phyloP scores from a whole-genome alignment of 73 alveolate genomes.

The Vitrella brassicaformis region DNA sequence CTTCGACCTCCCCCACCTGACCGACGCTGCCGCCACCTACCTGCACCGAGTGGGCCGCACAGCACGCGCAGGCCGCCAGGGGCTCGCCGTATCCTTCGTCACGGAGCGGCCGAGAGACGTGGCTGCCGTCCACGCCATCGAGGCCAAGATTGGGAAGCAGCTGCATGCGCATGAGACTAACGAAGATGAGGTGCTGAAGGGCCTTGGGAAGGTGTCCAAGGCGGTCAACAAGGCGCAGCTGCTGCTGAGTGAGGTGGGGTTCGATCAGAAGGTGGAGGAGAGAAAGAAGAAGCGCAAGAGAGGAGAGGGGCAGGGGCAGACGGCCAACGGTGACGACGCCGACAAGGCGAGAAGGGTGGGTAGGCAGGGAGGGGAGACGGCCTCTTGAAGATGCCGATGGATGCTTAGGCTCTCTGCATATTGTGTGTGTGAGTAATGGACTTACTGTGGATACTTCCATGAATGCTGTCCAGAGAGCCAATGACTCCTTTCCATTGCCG shows the following conservation, averaged over 20 bases:
- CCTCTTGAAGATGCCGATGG: no score
- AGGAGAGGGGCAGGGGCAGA: no score
- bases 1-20: neutral
- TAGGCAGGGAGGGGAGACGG: no score
- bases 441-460: no score
- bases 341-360: no score
- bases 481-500: no score
- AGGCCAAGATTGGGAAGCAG: slow-evolving; percentile 47
- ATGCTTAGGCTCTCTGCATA: no score
- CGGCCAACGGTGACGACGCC: no score
- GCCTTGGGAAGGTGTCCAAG: slow-evolving; percentile 8
- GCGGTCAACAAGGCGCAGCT: slow-evolving; percentile 22
- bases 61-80: neutral
- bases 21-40: neutral
- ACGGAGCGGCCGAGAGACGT: neutral
- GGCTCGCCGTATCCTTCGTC: neutral
- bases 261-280: slow-evolving; percentile 11
- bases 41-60: neutral
- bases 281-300: no score
- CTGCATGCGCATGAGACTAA: slow-evolving; percentile 43
- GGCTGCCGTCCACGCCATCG: slow-evolving; percentile 44
- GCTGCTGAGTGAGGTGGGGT: slow-evolving; percentile 23
- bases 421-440: no score
- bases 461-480: no score
- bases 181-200: slow-evolving; percentile 39